Conservation (phyloP, 495 filamentous ascomycete species). For the Penicillium cinerascens region DNA sequence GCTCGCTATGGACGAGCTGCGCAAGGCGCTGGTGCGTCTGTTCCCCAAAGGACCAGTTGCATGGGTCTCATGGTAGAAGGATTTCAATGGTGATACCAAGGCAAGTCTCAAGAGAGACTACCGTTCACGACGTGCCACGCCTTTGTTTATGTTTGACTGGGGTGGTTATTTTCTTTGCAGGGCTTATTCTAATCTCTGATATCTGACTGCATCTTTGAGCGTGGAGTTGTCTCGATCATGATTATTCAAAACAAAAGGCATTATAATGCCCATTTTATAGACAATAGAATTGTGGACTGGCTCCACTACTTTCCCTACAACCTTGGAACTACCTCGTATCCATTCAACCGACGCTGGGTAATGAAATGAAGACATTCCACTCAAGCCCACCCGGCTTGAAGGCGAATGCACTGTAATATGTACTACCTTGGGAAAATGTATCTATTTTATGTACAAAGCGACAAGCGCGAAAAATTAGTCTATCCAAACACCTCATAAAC, state of each 20-base stretch:
- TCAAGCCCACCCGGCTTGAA: too few species aligned
- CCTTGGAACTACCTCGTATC: background rate
- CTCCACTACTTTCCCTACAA: background rate
- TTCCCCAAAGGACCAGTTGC: slow-evolving; percentile 43
- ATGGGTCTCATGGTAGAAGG: slow-evolving; percentile 41
- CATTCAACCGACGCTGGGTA: background rate
- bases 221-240: background rate
- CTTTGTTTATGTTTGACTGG: background rate
- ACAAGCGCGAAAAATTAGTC: too few species aligned
- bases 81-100: background rate
- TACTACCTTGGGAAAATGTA: too few species aligned
- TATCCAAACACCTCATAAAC: too few species aligned
- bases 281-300: background rate
- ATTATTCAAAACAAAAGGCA: too few species aligned
- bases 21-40: slow-evolving; percentile 43
- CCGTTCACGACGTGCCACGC: background rate
- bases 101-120: background rate
- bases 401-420: too few species aligned
- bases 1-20: slow-evolving; percentile 47
- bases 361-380: background rate
- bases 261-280: background rate
- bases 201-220: background rate
- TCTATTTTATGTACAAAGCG: too few species aligned
- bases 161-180: background rate
- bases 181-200: background rate